Base-by-base conservation (phyloP, 192 early-diverging fungal species). In the Linnemannia hyalina region DNA sequence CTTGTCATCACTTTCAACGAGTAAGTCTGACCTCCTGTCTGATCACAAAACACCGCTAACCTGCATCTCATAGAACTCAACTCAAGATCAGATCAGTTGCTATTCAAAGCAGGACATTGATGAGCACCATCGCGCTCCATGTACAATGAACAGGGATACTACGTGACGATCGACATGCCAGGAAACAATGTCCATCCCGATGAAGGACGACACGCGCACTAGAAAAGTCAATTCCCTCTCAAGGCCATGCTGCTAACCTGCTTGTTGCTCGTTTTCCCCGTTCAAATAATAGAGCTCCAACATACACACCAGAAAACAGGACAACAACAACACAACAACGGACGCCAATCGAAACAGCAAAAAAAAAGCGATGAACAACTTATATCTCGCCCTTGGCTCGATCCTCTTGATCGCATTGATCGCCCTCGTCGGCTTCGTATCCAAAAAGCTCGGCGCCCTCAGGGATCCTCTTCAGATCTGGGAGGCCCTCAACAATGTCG, bases 381-480 rank as follows among this genome's bases (percentile, higher is more conserved):
- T 74, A 8, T 52, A 74, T 44, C 73, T 74, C 29, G 42, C 47
- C 36, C n/a, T 73, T 8, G 6, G 44, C 8, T 16, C 52, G 11
- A 40, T 52, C 42, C 54, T 80, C 29, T 6, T 46, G 52, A 36
- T 68, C 54, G 75, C 47, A 20, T 36, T 86, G 15, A 71, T 44
- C 15, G 75, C 68, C 26, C 22, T 54, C 26, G 38, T n/a, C 9
- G 73, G 75, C 49, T 29, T 81, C 11, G n/a, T 86, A 20, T 52
- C 72, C 41, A 86, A 86, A 46, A 86, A 86, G 57, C 84, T 86
- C 35, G 70, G 79, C 9, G 23, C 84, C 22, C 36, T 88, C 49
- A 78, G 85, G 18, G 82, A 89, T 70, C 91, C 92, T 69, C 74
- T 91, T 16, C 73, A 86, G 36, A 86, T 89, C 52, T 93, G 92